phyloP scores from a whole-genome alignment of 164 flowering plant genomes.

The Aristolochia californica region DNA sequence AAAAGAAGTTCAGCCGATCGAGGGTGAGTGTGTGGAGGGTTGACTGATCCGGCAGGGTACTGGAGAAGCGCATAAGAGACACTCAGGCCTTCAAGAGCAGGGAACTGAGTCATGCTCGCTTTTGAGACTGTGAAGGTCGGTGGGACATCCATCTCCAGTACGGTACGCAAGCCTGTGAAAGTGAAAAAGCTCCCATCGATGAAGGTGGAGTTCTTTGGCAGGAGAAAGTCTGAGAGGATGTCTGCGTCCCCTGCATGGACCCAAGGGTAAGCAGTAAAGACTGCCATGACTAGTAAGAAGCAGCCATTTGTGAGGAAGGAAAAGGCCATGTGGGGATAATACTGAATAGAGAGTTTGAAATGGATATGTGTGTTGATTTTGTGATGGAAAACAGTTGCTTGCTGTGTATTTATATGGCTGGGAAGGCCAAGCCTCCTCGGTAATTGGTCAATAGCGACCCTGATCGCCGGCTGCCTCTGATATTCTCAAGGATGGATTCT shows the following conservation, averaged over 20 bases:
- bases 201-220: conserved; percentile 5
- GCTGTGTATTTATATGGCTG: no score
- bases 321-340: conserved; percentile 10
- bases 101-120: conserved; percentile 22
- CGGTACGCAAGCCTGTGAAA: conserved; percentile 15
- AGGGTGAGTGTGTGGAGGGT: conserved; percentile 31
- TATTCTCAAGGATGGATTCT: no score
- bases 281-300: conserved; percentile 8
- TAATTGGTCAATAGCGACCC: no score
- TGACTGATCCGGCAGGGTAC: conserved; percentile 16
- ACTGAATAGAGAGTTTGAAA: no score
- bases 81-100: conserved; percentile 24
- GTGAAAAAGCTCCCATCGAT: conserved; percentile 20
- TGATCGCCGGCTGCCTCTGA: no score
- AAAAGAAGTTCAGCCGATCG: conserved; percentile 26
- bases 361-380: no score
- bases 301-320: no score
- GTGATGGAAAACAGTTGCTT: no score
- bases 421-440: no score
- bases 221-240: conserved; percentile 13
- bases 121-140: conserved; percentile 17
- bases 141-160: conserved; percentile 3
- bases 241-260: conserved; percentile 18
- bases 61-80: conserved; percentile 20
- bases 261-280: conserved; percentile 6